Evolutionary conservation across 805 yeast genomes (phyloP), one percentile per base, ranked within the genome.

Genomic region (Monosporozyma unispora): DNA sequence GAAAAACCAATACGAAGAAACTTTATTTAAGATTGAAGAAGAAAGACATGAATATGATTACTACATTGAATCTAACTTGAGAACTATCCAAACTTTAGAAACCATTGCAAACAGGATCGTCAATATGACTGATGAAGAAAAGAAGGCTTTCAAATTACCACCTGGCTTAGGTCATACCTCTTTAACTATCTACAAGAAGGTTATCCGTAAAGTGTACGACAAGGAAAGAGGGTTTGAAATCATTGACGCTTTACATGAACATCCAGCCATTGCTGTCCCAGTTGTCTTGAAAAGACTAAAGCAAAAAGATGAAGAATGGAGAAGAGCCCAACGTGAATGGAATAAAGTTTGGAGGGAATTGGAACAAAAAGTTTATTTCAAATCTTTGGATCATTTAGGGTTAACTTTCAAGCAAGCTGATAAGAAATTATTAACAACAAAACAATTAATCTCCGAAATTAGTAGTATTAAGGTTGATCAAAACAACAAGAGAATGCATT

Each of bases 291-390:
- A 84, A 58, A 80, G 99, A 62, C 77, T 93, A 64, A 93, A 93
- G 69, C 98, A 93, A 69, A 93, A 93, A 69, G 98, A 93, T 64
- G 98, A 93, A 68, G 99, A 93, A 69, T 93, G 99, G 99, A 86
- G 88, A 67, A 80, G 96, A 54, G 90, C 96, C 1, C 99, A 91
- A 61, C 80, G 98, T 59, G 98, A 93, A 66, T 93, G 99, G 98
- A 91, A 91, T 69, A 91, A 91, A 64, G 95, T 89, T 12, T 93
- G 99, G 99, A 81, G 99, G 63, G 98, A 91, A 69, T 81, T 95
- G 70, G 99, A 93, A 67, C 96, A 90, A 62, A 90, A 88, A 60
- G 96, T 89, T 0, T 90, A 86, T 66, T 87, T 81, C 72, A 93
- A 93, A 67, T 87, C 96, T 2, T 74, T 93, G 56, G 99, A 93